Percentiles rank a stretch among this genome's conserved stretches.
Conservation (phyloP, 2,329 filamentous ascomycete genomes). For the Trichoderma asperellum region DNA sequence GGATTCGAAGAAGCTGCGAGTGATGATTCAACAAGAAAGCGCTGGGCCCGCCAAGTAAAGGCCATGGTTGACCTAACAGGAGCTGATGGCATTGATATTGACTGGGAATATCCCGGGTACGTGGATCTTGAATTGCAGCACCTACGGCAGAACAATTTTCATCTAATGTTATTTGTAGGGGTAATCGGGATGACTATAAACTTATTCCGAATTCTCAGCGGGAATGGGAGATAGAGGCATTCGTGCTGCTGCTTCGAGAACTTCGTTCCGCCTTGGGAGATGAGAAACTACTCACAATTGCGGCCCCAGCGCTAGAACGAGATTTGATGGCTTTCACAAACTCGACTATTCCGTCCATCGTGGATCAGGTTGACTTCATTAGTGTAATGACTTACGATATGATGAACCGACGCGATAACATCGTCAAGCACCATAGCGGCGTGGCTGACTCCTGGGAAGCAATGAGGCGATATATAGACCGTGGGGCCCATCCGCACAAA, state of each 20-base stretch:
- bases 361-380: conserved; percentile 64
- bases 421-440: conserved; percentile 68
- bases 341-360: conserved; percentile 62
- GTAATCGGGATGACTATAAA: conserved; percentile 74
- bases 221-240: conserved; percentile 64
- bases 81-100: conserved; percentile 67
- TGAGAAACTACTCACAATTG: conserved; percentile 66
- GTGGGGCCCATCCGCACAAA: conserved; percentile 55
- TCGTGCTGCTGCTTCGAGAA: conserved; percentile 62
- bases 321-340: conserved; percentile 71
- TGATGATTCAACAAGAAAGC: conserved; percentile 53
- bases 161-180: conserved; percentile 42
- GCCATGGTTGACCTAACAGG: conserved; percentile 64
- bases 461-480: conserved; percentile 62
- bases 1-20: conserved; percentile 65
- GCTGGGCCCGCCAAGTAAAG: conserved; percentile 67
- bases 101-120: conserved; percentile 66
- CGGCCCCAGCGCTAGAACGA: conserved; percentile 64
- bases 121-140: background rate
- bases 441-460: conserved; percentile 57
- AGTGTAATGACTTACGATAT: conserved; percentile 73
- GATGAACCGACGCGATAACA: conserved; percentile 68
- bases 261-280: conserved; percentile 61
- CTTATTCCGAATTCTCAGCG: conserved; percentile 63
- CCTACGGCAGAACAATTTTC: background rate